phyloP scores from a whole-genome alignment of 2,329 filamentous ascomycete genomes.

The Pseudohalonectria lignicola region DNA sequence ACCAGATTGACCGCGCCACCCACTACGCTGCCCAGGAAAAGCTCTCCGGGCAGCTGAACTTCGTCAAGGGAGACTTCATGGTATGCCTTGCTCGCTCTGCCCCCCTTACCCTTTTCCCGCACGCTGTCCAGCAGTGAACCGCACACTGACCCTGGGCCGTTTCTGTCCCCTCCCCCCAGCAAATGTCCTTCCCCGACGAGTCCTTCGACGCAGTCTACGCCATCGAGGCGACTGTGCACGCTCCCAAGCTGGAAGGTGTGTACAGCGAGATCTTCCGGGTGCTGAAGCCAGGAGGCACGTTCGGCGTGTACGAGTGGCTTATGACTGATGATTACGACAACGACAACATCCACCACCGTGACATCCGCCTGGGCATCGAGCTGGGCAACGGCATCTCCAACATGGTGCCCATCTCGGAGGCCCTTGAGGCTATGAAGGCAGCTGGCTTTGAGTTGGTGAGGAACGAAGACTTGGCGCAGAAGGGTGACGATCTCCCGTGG shows the following conservation, averaged over 20 bases:
- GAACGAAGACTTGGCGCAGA: conserved; percentile 77
- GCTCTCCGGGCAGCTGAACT: conserved; percentile 67
- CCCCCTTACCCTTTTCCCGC: no score
- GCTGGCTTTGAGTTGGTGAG: conserved; percentile 78
- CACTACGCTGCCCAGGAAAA: conserved; percentile 74
- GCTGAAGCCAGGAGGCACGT: conserved; percentile 88
- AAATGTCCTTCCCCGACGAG: conserved; percentile 92
- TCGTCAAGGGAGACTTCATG: conserved; percentile 97
- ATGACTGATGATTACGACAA: conserved; percentile 97
- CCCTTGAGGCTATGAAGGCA: conserved; percentile 68
- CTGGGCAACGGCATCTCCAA: conserved; percentile 94
- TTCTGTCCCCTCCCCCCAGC: no score
- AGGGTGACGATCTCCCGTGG: conserved; percentile 71
- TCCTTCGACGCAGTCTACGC: conserved; percentile 92
- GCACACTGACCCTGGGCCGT: no score
- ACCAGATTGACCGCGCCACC: conserved; percentile 92
- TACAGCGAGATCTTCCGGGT: conserved; percentile 93
- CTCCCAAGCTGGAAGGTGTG: conserved; percentile 79
- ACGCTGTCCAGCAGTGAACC: no score
- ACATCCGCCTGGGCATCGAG: conserved; percentile 90
- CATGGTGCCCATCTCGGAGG: conserved; percentile 84
- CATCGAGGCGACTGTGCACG: conserved; percentile 94
- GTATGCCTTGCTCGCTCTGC: conserved; percentile 10
- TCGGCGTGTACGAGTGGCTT: conserved; percentile 97
- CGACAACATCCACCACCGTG: conserved; percentile 71